Evolutionary conservation across 2,329 filamentous ascomycete genomes (phyloP), one percentile per base, ranked within the genome.

Genomic region (Emergomyces pasteurianus): DNA sequence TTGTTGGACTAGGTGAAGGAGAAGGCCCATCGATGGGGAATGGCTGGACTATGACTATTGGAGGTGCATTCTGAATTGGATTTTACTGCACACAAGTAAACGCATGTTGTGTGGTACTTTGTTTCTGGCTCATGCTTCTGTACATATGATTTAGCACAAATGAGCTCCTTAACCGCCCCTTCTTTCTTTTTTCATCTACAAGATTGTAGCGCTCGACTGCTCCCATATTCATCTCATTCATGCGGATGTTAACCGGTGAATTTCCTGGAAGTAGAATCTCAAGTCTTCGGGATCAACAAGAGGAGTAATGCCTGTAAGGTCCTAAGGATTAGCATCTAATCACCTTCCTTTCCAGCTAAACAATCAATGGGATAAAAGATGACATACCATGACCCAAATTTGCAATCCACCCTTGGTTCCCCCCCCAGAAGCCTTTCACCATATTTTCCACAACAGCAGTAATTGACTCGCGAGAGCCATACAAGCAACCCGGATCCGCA

Each of bases 321-420:
- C 18, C 5, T n/a, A 34, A 16, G 14, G n/a, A 23, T 57, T 57
- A 57, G 54, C 23, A 57, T 28, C 18, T 2, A 36, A 23, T 46
- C 9, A 23, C 9, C 23, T 47, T 23, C 43, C 50, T n/a, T 31
- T n/a, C 34, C 28, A 38, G 23, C n/a, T 65, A 46, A 58, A 55
- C 42, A 47, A 26, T 42, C 58, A 7, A 16, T n/a, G 54, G 9
- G 46, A 6, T 28, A 16, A 74, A 14, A 5, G 10, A n/a, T 23
- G 38, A 54, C 85, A 70, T 82, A 89, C 94, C 94, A 72, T 99
- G 94, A 9, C 94, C 94, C 64, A 99, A 81, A 73, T 99, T 99
- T 55, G 89, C 90, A 67, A 99, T 97, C 92, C 94, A 99, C 47
- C 92, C 90, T 74, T 92, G 86, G 75, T 91, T 92, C 60, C 87